Percentiles rank a stretch among this genome's conserved stretches.
Evolutionary conservation across 352 stramenopile genomes (phyloP).

Genomic region (Pythium coloratum): DNA sequence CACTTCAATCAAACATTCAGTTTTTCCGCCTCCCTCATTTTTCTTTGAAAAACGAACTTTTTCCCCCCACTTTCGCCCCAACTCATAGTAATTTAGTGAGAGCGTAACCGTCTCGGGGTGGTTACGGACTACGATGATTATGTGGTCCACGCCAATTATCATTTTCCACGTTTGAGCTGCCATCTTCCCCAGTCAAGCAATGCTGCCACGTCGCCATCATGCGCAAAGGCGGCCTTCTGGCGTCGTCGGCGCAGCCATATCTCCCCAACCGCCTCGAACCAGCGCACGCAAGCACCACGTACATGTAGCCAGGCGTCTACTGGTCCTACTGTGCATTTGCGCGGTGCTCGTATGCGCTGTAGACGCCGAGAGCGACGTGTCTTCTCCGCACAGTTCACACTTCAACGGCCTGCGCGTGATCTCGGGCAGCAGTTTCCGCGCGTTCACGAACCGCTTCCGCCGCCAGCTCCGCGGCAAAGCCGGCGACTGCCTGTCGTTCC

Average conservation of each 20-base stretch:
- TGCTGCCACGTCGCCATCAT: slow-evolving; percentile 13
- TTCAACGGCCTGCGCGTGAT: slow-evolving; percentile 56
- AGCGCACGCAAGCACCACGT: neutral
- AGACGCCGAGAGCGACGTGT: neutral
- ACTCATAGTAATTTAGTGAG: too few species aligned
- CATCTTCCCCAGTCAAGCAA: slow-evolving; percentile 2
- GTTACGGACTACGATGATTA: neutral
- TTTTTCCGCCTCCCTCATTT: too few species aligned
- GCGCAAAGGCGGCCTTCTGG: neutral
- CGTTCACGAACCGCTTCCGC: slow-evolving; percentile 72
- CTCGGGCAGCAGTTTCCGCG: slow-evolving; percentile 55
- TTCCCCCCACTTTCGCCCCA: too few species aligned
- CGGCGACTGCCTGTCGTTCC: slow-evolving; percentile 54
- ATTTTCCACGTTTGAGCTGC: neutral
- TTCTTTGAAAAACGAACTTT: too few species aligned
- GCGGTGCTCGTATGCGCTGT: neutral
- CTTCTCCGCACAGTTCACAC: neutral
- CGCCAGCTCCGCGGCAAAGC: slow-evolving; percentile 42
- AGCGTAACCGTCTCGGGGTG: too few species aligned
- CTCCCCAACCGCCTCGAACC: neutral
- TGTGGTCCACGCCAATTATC: neutral
- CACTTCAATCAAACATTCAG: too few species aligned
- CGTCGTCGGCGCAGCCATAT: slow-evolving; percentile 8
- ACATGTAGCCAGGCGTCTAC: neutral
- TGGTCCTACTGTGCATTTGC: slow-evolving; percentile 8